These are phyloP conservation scores for Saccharomycopsis fermentans DNA, from an alignment of 805 yeast genomes.

Conservation along the genomic window DNA sequence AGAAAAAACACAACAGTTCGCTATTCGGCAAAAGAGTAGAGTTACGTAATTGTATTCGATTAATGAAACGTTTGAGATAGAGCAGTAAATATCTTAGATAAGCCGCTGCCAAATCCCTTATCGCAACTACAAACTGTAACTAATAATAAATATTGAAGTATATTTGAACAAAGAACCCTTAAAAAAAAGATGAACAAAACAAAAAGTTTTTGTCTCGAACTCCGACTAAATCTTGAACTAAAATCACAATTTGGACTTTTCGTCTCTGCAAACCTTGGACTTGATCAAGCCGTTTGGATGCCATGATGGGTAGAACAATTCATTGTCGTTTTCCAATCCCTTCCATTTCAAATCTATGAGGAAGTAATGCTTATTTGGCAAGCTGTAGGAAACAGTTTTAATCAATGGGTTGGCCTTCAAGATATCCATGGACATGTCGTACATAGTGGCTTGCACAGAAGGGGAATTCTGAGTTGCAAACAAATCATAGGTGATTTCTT, in stretches of 20 bases:
- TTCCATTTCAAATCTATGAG: conserved; percentile 62
- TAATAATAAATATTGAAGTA: no score
- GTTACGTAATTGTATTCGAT: no score
- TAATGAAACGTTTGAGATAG: no score
- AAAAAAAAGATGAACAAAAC: no score
- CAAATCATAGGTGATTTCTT: conserved; percentile 57
- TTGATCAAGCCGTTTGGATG: conserved; percentile 91
- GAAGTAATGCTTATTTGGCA: conserved; percentile 91
- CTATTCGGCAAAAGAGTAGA: no score
- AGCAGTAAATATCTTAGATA: no score
- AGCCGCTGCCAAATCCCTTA: no score
- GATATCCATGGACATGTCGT: conserved; percentile 74
- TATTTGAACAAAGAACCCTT: no score
- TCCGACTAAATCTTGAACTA: neutral
- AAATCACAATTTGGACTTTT: conserved; percentile 43
- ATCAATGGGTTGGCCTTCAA: conserved; percentile 48
- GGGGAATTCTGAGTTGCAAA: conserved; percentile 84
- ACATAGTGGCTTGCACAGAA: conserved; percentile 97
- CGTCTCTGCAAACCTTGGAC: conserved; percentile 68
- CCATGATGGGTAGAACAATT: conserved; percentile 78
- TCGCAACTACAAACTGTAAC: no score
- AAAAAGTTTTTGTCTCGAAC: neutral
- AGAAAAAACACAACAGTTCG: no score
- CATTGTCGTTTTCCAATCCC: conserved; percentile 71
- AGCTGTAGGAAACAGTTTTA: conserved; percentile 55